Evolutionary conservation across 345 rosid genomes (phyloP).

Genomic region (Streptanthus diversifolius): DNA sequence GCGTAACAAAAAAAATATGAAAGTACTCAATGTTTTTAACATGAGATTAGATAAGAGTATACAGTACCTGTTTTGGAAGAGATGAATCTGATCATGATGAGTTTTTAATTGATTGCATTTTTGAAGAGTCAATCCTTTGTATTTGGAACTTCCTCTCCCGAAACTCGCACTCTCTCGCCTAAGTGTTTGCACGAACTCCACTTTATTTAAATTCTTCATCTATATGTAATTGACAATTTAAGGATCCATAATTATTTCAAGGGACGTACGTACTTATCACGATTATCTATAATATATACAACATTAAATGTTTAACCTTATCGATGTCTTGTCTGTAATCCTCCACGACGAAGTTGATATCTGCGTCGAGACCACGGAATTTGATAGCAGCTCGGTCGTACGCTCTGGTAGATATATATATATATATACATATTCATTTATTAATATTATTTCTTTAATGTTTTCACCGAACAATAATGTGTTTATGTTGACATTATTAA

Average conservation of each 20-base stretch:
- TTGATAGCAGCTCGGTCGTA: slow-evolving; percentile 97
- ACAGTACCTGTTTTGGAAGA: slow-evolving; percentile 32
- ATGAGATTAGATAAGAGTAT: background rate
- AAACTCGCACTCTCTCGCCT: slow-evolving; percentile 96
- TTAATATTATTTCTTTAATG: background rate
- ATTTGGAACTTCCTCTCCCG: slow-evolving; percentile 89
- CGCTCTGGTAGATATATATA: slow-evolving; percentile 48
- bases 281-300: background rate
- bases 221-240: slow-evolving; percentile 16
- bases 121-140: slow-evolving; percentile 82
- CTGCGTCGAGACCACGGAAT: slow-evolving; percentile 90
- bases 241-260: background rate
- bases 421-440: background rate
- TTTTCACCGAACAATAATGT: slow-evolving; percentile 40
- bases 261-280: background rate
- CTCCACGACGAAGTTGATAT: slow-evolving; percentile 71
- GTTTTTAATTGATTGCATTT: slow-evolving; percentile 43
- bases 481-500: slow-evolving; percentile 36
- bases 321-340: slow-evolving; percentile 83
- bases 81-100: slow-evolving; percentile 30
- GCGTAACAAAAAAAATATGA: background rate
- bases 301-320: slow-evolving; percentile 46
- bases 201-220: slow-evolving; percentile 78
- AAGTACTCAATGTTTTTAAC: background rate
- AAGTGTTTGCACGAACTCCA: slow-evolving; percentile 88